A percentile compares a stretch with the other conserved stretches of the same genome.
These are phyloP conservation scores for Colletotrichum sp. DNA, from an alignment of 2,329 filamentous ascomycete species.

Conservation along the genomic window DNA sequence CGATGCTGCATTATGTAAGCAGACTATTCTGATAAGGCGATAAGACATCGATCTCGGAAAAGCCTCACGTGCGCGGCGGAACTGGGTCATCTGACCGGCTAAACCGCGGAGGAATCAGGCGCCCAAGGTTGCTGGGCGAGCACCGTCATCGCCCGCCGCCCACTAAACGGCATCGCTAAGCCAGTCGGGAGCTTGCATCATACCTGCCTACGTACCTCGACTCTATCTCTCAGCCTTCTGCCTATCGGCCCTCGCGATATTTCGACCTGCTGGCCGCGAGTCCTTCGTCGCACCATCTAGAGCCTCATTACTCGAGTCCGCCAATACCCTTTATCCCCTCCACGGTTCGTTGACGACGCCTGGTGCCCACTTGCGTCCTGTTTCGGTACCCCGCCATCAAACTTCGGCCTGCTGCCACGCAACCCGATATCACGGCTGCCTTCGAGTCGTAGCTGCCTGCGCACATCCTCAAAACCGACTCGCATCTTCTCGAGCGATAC, in stretches of 20 bases:
- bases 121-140: conserved; percentile 8
- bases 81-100: conserved; percentile 12
- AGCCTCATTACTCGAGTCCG: not conserved
- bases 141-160: conserved; percentile 19
- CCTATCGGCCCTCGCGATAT: conserved; percentile 8
- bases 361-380: conserved; percentile 10
- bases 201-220: conserved; percentile 2
- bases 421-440: conserved; percentile 18
- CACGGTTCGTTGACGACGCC: conserved; percentile 2
- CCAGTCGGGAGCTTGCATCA: conserved; percentile 22
- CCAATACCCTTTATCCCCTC: not conserved
- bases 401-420: conserved; percentile 20
- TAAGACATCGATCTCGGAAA: not conserved
- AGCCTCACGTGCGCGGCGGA: conserved; percentile 2
- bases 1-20: not conserved
- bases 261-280: conserved; percentile 7
- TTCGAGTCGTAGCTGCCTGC: conserved; percentile 9
- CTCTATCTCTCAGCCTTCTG: conserved; percentile 9
- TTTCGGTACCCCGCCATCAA: conserved; percentile 23
- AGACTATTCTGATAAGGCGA: not conserved
- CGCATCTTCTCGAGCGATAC: not conserved
- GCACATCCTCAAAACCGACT: conserved; percentile 2
- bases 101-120: conserved; percentile 8
- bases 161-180: conserved; percentile 18
- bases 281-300: conserved; percentile 1